A percentile compares a stretch with the other conserved stretches of the same genome.
phyloP scores from a whole-genome alignment of 805 yeast genomes.

The Wickerhamomyces ciferrii region DNA sequence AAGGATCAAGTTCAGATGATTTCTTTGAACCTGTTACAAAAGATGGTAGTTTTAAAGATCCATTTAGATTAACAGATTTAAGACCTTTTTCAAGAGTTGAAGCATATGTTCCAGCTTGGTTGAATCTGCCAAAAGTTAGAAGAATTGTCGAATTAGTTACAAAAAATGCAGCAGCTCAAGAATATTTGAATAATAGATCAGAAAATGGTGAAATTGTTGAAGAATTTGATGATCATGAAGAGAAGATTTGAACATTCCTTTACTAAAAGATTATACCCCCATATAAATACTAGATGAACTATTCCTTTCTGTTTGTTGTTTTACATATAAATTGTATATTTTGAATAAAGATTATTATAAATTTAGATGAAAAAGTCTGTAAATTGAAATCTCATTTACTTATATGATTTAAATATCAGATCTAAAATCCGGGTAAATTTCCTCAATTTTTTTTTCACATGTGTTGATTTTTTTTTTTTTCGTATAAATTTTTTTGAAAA shows the following conservation, averaged over 20 bases:
- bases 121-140: slow-evolving; percentile 84
- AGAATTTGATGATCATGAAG: slow-evolving; percentile 2
- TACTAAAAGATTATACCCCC: no score
- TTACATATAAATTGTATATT: background rate
- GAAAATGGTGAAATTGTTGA: slow-evolving; percentile 16
- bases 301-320: background rate
- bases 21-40: slow-evolving; percentile 66
- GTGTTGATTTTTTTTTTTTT: background rate
- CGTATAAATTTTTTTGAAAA: background rate
- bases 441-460: background rate
- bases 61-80: slow-evolving; percentile 67
- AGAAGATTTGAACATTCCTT: no score
- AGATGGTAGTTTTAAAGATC: slow-evolving; percentile 77
- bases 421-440: background rate
- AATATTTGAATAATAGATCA: slow-evolving; percentile 25
- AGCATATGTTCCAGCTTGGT: slow-evolving; percentile 93
- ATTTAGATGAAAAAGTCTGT: no score
- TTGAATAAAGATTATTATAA: no score
- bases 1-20: slow-evolving; percentile 50
- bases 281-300: background rate
- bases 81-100: slow-evolving; percentile 78
- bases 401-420: no score
- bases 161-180: slow-evolving; percentile 72
- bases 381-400: no score
- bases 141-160: slow-evolving; percentile 86